A percentile compares a stretch with the other conserved stretches of the same genome.
Conservation (phyloP, 805 yeast genomes). For the Yarrowia deformans region DNA sequence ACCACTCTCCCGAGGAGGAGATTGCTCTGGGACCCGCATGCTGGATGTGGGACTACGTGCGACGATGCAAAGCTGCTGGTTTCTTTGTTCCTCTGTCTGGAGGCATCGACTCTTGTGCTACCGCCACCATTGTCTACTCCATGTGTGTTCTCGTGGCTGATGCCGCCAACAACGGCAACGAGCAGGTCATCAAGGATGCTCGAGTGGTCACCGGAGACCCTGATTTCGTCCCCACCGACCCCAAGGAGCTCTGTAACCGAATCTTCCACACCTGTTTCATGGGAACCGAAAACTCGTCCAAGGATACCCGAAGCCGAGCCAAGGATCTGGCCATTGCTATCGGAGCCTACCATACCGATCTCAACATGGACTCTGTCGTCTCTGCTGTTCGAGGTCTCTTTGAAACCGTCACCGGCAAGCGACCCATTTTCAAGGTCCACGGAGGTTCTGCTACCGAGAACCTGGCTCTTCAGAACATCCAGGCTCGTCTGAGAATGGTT, state of each 20-base stretch:
- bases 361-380: conserved; percentile 90
- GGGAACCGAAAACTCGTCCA: conserved; percentile 95
- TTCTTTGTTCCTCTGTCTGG: conserved; percentile 94
- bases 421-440: conserved; percentile 86
- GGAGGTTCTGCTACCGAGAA: conserved; percentile 95
- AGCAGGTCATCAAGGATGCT: conserved; percentile 79
- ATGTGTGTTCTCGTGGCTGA: conserved; percentile 87
- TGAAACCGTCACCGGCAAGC: conserved; percentile 88
- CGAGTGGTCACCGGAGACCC: conserved; percentile 65
- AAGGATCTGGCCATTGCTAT: conserved; percentile 73
- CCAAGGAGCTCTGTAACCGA: conserved; percentile 75
- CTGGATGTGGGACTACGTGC: conserved; percentile 98
- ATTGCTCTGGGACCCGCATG: conserved; percentile 99
- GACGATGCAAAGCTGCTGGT: conserved; percentile 91
- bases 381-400: conserved; percentile 75
- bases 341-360: conserved; percentile 88
- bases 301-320: conserved; percentile 85
- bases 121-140: conserved; percentile 90
- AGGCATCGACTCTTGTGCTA: conserved; percentile 98
- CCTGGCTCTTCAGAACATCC: conserved; percentile 93
- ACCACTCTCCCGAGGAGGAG: conserved; percentile 91
- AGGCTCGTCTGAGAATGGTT: conserved; percentile 96
- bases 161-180: conserved; percentile 71
- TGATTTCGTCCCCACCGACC: conserved; percentile 72
- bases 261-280: conserved; percentile 90